Base-by-base conservation (phyloP, 371 early-diverging fungal species). In the Dinochytrium kinnereticum region DNA sequence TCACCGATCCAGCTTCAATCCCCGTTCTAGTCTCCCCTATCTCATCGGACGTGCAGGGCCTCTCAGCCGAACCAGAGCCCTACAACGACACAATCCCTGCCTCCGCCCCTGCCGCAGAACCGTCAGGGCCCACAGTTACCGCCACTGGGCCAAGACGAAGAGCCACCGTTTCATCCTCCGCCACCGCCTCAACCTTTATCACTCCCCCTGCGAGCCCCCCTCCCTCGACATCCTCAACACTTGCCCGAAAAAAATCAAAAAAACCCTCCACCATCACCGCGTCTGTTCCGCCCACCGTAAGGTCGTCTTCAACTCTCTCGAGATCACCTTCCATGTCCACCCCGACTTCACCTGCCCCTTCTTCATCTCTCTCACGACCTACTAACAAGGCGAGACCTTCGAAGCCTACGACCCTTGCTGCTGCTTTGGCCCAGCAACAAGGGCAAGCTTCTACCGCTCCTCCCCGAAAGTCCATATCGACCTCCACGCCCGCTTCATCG, bases 1-100 rank as follows among this genome's bases (percentile, higher is more conserved):
- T 55, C 24, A 55, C 57, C 57, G 57, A 55, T 30, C 57, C 57
- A 10, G 7, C 57, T 24, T 15, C 57, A 10, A 55, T 55, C 57
- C 57, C 57, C 57, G 24, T 55, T 26, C 21, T 15, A 7, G 21
- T 26, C 57, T 13, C 7, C 44, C 44, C 44, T 44, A 19, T 19
- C 44, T 7, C 19, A 7, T 44, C 19, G 44, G 44, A 44, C 19
- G 44, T 19, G 44, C 44, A 44, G 44, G 13, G 13, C 44, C 19
- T 44, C 13, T 44, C 44, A 13, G 44, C 44, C 19, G 44, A 44
- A 44, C 57, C 57, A 55, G 30, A 19, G 7, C 26, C 57, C 24
- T 55, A 19, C n/a, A n/a, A n/a, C 57, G 57, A 55, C 7, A 19
- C 57, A 7, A 10, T 26, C 57, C 10, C 57, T 26, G 24, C 21